Conservation (phyloP, 495 filamentous ascomycete species). For the Tuber calosporum region DNA sequence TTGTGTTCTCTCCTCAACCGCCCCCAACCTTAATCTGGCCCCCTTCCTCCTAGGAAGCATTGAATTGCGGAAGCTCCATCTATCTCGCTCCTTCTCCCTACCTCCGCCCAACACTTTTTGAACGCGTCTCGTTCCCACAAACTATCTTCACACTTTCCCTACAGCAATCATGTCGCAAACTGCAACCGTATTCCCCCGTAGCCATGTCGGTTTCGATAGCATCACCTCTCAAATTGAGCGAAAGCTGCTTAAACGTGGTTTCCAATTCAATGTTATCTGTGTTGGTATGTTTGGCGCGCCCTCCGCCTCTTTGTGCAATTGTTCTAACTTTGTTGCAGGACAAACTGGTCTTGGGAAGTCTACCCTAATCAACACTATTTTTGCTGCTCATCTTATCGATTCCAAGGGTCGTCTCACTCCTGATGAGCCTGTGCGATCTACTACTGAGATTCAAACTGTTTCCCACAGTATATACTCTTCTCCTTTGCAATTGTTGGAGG, state of each 20-base stretch:
- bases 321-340: slow-evolving; percentile 52
- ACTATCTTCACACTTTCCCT: slow-evolving; percentile 2
- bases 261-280: slow-evolving; percentile 99
- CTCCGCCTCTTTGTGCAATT: slow-evolving; percentile 40
- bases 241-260: slow-evolving; percentile 98
- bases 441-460: slow-evolving; percentile 94
- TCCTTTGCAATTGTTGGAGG: neutral
- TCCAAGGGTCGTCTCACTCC: slow-evolving; percentile 90
- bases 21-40: slow-evolving; percentile 4
- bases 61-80: slow-evolving; percentile 5
- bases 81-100: neutral
- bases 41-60: neutral
- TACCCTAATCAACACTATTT: slow-evolving; percentile 99
- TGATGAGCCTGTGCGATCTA: slow-evolving; percentile 84
- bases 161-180: slow-evolving; percentile 46
- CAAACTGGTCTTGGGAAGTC: slow-evolving; percentile 99
- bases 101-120: slow-evolving; percentile 9
- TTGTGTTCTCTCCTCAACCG: slow-evolving; percentile 1
- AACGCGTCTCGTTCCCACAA: slow-evolving; percentile 19
- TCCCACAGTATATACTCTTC: slow-evolving; percentile 63
- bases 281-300: slow-evolving; percentile 64
- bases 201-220: slow-evolving; percentile 99
- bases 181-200: slow-evolving; percentile 74
- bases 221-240: slow-evolving; percentile 97
- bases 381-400: slow-evolving; percentile 98